Evolutionary conservation across 352 stramenopile species (phyloP).

Genomic region (Phytophthora meadii): DNA sequence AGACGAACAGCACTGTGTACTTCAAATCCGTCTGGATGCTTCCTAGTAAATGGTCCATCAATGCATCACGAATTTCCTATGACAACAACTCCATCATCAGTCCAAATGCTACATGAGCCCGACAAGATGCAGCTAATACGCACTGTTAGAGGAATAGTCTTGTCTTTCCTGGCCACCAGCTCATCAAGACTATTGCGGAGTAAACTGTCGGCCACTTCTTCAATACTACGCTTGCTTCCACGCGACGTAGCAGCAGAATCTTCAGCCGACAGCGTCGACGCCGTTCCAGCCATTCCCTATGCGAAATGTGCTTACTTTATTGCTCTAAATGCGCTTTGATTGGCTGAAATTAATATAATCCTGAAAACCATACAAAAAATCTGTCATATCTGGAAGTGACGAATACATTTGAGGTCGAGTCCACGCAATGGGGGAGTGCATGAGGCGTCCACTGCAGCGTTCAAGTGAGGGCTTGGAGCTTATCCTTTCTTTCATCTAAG

Average conservation of each 20-base stretch:
- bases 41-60: slow-evolving; percentile 73
- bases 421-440: slow-evolving; percentile 16
- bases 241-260: slow-evolving; percentile 29
- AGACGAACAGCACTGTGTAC: slow-evolving; percentile 72
- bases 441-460: slow-evolving; percentile 11
- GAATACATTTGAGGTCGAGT: slow-evolving; percentile 41
- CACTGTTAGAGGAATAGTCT: slow-evolving; percentile 56
- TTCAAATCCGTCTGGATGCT: slow-evolving; percentile 66
- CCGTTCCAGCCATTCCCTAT: slow-evolving; percentile 59
- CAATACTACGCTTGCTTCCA: slow-evolving; percentile 39
- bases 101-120: not conserved
- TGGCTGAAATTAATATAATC: slow-evolving; percentile 32
- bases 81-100: not conserved
- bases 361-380: slow-evolving; percentile 1
- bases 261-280: slow-evolving; percentile 43
- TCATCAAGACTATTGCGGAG: slow-evolving; percentile 50
- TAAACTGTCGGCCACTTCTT: slow-evolving; percentile 23
- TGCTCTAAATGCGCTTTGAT: slow-evolving; percentile 32
- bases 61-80: slow-evolving; percentile 69
- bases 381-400: slow-evolving; percentile 73
- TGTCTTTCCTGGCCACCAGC: slow-evolving; percentile 42
- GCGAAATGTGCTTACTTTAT: slow-evolving; percentile 12
- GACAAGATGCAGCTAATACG: slow-evolving; percentile 16
- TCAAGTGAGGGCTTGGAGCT: not conserved
- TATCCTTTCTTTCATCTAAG: not conserved